Evolutionary conservation across 495 filamentous ascomycete genomes (phyloP).

Genomic region (Annulohypoxylon nitens): DNA sequence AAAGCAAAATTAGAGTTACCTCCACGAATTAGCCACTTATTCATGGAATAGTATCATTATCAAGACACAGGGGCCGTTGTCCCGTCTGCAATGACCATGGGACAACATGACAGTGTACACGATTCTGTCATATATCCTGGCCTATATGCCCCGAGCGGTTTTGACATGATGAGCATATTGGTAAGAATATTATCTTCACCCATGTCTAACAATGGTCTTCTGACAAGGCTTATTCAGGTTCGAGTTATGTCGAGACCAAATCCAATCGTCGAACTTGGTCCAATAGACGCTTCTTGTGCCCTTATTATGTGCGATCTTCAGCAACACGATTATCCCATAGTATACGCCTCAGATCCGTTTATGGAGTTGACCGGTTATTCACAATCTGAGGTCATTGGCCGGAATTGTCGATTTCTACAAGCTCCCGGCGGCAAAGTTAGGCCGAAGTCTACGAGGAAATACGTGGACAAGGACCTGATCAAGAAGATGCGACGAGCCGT

Average conservation of each 20-base stretch:
- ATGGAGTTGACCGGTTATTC: slow-evolving; percentile 61
- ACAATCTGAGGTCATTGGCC: slow-evolving; percentile 56
- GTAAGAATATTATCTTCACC: slow-evolving; percentile 47
- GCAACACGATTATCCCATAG: slow-evolving; percentile 60
- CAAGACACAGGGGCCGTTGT: slow-evolving; percentile 9
- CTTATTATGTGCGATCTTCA: slow-evolving; percentile 63
- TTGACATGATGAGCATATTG: slow-evolving; percentile 64
- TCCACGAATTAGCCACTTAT: slow-evolving; percentile 2
- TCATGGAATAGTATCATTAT: slow-evolving; percentile 29
- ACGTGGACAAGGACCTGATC: slow-evolving; percentile 55
- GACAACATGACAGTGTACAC: slow-evolving; percentile 34
- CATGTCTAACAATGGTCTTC: not conserved
- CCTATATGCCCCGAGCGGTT: slow-evolving; percentile 61
- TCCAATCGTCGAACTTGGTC: slow-evolving; percentile 59
- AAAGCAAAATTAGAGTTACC: not conserved
- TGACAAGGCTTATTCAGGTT: slow-evolving; percentile 38
- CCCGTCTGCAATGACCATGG: slow-evolving; percentile 4
- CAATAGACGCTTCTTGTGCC: slow-evolving; percentile 62
- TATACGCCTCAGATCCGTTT: slow-evolving; percentile 64
- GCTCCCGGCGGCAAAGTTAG: slow-evolving; percentile 54
- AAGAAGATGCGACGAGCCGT: slow-evolving; percentile 58
- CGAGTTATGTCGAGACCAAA: slow-evolving; percentile 58
- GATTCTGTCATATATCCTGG: slow-evolving; percentile 62
- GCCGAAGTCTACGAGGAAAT: slow-evolving; percentile 48
- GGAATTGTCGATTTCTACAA: slow-evolving; percentile 69